Evolutionary conservation across 306 rosid genomes (phyloP), one percentile per base, ranked within the genome.

Genomic region (Trifolium pratense): DNA sequence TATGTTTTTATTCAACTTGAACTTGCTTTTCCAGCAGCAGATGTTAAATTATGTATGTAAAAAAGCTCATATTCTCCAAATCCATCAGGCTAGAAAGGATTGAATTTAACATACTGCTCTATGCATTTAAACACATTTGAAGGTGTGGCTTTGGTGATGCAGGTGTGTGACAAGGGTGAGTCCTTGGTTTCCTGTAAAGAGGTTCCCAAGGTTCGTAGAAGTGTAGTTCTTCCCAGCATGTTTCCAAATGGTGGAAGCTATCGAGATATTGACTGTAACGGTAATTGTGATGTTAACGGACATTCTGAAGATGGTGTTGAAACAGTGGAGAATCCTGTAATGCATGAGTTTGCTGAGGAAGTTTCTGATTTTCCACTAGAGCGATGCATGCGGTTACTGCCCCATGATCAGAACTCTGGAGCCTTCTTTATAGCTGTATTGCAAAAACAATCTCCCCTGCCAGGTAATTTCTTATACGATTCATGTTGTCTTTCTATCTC

Each of bases 371-470:
- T 91, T 78, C 96, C 96, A 3, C 71, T 93, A 10, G 96, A 93
- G 75, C 89, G 68, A 57, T 91, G 96, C 86, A 89, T 88, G 92
- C 91, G 98, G 80, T 89, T 91, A 57, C 62, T 83, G 62, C 98
- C 98, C 15, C 98, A 93, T 86, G 98, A 93, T 91, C 97, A 93
- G 79, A 93, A 91, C 76, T 85, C 86, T 51, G 98, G 98, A 64
- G 97, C 98, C 73, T 93, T 93, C 81, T 93, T 93, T 67, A 85
- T 93, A 72, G 96, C 97, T 14, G 94, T 93, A 63, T 73, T 93
- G 66, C 87, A 78, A 71, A 93, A 93, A 79, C 82, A 69, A 55
- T 87, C 92, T 78, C 81, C 92, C 56, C 77, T 93, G 64, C 96
- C 90, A 74, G 97, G 98, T 93, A 78, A 51, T 73, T 80, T 81